A percentile compares a stretch with the other conserved stretches of the same genome.
These are phyloP conservation scores for Lentinula edodes DNA, from an alignment of 768 basidiomycete genomes.

Conservation along the genomic window DNA sequence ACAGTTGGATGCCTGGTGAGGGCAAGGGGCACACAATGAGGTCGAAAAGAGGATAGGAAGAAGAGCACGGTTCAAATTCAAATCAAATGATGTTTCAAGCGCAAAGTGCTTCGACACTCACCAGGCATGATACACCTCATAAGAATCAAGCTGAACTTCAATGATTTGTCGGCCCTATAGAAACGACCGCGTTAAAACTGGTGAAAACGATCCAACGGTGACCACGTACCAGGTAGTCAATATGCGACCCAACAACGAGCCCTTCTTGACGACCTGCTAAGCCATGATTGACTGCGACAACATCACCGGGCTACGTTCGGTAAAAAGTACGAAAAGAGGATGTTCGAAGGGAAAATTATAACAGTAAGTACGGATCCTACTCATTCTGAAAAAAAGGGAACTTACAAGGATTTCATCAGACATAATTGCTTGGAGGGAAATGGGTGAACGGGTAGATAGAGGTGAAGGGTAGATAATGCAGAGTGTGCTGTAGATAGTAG, in stretches of 20 bases:
- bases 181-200: not conserved
- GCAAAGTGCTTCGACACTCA: constrained; percentile 18
- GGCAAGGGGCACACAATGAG: no score
- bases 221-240: constrained; percentile 59
- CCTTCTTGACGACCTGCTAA: constrained; percentile 66
- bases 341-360: not conserved
- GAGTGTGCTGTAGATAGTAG: not conserved
- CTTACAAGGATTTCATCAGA: not conserved
- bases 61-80: not conserved
- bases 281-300: constrained; percentile 71
- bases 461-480: not conserved
- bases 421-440: not conserved
- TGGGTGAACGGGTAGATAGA: not conserved
- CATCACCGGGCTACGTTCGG: constrained; percentile 55
- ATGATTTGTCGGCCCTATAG: constrained; percentile 77
- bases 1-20: constrained; percentile 64
- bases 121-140: constrained; percentile 67
- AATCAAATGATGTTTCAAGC: not conserved
- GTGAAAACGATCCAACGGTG: not conserved
- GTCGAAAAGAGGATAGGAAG: not conserved
- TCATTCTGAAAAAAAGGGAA: not conserved
- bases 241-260: constrained; percentile 70
- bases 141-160: constrained; percentile 73
- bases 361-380: not conserved
- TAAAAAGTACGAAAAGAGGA: not conserved